Conservation (phyloP, 163 green algal genomes). For the Scenedesmus sp. region DNA sequence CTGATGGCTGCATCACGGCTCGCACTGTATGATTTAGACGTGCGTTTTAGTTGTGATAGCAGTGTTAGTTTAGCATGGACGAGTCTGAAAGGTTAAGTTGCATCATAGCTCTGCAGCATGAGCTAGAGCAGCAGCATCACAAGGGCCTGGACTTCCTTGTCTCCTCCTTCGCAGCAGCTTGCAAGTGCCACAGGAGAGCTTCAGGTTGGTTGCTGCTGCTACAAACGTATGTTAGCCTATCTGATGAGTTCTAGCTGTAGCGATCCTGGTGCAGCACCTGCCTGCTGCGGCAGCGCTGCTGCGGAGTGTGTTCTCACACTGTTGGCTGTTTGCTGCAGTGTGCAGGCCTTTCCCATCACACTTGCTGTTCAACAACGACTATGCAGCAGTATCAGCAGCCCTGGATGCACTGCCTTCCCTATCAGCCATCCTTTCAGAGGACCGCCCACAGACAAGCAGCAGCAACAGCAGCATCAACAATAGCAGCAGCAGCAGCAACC, state of each 20-base stretch:
- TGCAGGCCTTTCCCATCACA: slow-evolving; percentile 34
- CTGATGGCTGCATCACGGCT: neutral
- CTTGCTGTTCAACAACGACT: neutral
- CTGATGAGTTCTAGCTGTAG: neutral
- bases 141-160: neutral
- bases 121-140: slow-evolving; percentile 5
- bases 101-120: neutral
- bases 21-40: neutral
- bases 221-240: neutral
- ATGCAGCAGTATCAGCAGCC: neutral
- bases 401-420: neutral
- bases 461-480: neutral
- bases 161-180: slow-evolving; percentile 23
- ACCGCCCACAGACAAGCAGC: neutral
- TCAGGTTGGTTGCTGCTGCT: neutral
- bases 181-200: neutral
- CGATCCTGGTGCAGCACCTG: neutral
- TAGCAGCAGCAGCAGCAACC: neutral
- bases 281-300: neutral
- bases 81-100: slow-evolving; percentile 14
- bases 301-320: neutral
- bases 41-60: no score
- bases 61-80: slow-evolving; percentile 1
- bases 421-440: neutral
- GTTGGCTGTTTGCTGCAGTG: neutral